Base-by-base conservation (phyloP, 108 stramenopile genomes). In the Skeletonema menzelii region DNA sequence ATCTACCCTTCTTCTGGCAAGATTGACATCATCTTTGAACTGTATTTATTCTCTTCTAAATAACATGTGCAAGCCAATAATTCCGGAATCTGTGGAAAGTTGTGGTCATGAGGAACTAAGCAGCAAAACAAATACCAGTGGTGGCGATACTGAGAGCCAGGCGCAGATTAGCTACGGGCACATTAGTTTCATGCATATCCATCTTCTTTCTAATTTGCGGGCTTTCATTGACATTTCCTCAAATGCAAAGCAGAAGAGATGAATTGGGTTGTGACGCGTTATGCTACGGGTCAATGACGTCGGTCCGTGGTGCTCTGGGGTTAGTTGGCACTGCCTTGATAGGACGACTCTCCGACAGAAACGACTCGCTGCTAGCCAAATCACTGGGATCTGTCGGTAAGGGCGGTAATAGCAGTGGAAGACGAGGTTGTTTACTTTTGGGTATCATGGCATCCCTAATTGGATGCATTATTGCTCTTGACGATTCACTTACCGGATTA, bases 271-370 rank as follows among this genome's bases (percentile, higher is more conserved):
- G 93, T 44, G 93, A 91, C 77, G 46, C 87, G 2, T 15, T 88
- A 44, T 96, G 95, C 65, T 79, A 87, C 17, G 95, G 95, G 14
- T 65, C 73, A 35, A 88, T 92, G 87, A 90, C 87, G 40, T 91
- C 92, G 13, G 80, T 83, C 10, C 75, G 90, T 63, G 88, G 87
- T 26, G 82, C 84, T 8, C 65, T 96, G 20, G 70, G 82, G 0
- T 69, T 96, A 10, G 59, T 91, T 7, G 92, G 93, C 8, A 75
- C 86, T 0, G 77, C 88, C 14, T 24, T 96, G 8, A 67, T 91
- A 34, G 91, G 92, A 0, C 67, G 84, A n/a, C 75, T 89, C 4
- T 93, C 91, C 1, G 95, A 96, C 71, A 62, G 47, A 11, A 75
- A 79, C 32, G 55, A 44, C 38, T 73, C 73, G 26, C 7, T 75